A percentile compares a stretch with the other conserved stretches of the same genome.
These are phyloP conservation scores for Lichtheimia ornata DNA, from an alignment of 371 early-diverging fungal genomes.

Conservation along the genomic window DNA sequence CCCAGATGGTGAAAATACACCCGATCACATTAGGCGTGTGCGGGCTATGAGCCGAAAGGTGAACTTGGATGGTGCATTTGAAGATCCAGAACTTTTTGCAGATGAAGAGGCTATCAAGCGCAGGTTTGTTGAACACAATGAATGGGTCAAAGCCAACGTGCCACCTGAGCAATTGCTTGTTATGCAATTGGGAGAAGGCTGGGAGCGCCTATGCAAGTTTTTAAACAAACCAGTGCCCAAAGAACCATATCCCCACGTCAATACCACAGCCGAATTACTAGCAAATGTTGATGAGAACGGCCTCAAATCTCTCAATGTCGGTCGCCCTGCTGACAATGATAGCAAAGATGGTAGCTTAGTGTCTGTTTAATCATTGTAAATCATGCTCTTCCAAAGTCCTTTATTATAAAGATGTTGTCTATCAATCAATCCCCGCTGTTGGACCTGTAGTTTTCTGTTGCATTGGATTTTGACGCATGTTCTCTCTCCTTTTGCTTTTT, in stretches of 20 bases:
- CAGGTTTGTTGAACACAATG: slow-evolving; percentile 9
- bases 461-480: too few species aligned
- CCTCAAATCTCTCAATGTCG: too few species aligned
- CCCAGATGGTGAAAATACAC: background rate
- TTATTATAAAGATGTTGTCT: too few species aligned
- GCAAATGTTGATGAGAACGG: too few species aligned
- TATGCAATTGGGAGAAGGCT: slow-evolving; percentile 26
- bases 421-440: too few species aligned
- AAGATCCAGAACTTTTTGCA: slow-evolving; percentile 3
- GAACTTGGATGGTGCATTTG: slow-evolving; percentile 19
- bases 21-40: background rate
- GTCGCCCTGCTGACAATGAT: too few species aligned
- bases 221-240: slow-evolving; percentile 5
- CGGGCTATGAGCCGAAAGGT: slow-evolving; percentile 12
- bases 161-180: slow-evolving; percentile 15
- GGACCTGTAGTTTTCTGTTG: too few species aligned
- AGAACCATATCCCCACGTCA: slow-evolving; percentile 11
- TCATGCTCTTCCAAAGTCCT: too few species aligned
- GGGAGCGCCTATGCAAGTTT: slow-evolving; percentile 12
- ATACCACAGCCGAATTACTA: background rate
- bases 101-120: slow-evolving; percentile 22
- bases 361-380: too few species aligned
- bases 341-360: too few species aligned
- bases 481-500: background rate
- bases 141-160: slow-evolving; percentile 8